Evolutionary conservation across 1,284 basidiomycete genomes (phyloP).

Genomic region (Pseudozyma hubeiensis): DNA sequence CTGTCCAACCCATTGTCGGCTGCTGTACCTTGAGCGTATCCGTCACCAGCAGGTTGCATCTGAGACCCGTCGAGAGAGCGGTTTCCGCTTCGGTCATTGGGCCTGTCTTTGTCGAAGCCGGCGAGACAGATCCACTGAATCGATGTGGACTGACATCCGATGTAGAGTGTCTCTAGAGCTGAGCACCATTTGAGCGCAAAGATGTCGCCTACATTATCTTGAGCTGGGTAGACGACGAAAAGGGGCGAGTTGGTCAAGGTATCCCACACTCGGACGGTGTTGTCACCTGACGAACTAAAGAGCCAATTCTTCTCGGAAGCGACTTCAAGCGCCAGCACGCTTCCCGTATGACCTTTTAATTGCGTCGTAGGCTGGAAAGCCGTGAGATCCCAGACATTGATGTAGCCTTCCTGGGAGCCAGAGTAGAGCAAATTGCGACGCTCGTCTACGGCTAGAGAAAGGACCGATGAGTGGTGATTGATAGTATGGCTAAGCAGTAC

Average conservation of each 20-base stretch:
- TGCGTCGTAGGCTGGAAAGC: slow-evolving; percentile 46
- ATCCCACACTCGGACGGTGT: slow-evolving; percentile 80
- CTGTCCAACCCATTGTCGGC: slow-evolving; percentile 22
- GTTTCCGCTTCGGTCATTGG: background rate
- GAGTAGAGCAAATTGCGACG: slow-evolving; percentile 47
- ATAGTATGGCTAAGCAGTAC: slow-evolving; percentile 52
- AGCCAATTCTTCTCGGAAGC: slow-evolving; percentile 72
- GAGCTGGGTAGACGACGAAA: slow-evolving; percentile 83
- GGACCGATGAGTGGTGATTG: slow-evolving; percentile 52
- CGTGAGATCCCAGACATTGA: slow-evolving; percentile 58
- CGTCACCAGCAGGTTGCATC: background rate
- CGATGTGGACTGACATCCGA: slow-evolving; percentile 86
- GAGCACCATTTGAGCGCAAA: slow-evolving; percentile 83
- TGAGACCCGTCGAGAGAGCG: background rate
- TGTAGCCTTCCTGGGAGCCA: slow-evolving; percentile 53
- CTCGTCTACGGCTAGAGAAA: slow-evolving; percentile 61
- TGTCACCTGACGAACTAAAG: slow-evolving; percentile 61
- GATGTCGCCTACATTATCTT: slow-evolving; percentile 89
- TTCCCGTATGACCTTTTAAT: slow-evolving; percentile 80
- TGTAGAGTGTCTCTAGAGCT: slow-evolving; percentile 78
- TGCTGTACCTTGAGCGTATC: background rate
- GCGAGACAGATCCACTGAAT: slow-evolving; percentile 58
- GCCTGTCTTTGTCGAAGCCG: slow-evolving; percentile 19
- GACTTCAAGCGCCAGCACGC: slow-evolving; percentile 83
- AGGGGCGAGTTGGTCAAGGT: slow-evolving; percentile 78